A percentile compares a stretch with the other conserved stretches of the same genome.
Conservation (phyloP, 176 grass and related monocot species). For the barley (Hordeum vulgare) region DNA sequence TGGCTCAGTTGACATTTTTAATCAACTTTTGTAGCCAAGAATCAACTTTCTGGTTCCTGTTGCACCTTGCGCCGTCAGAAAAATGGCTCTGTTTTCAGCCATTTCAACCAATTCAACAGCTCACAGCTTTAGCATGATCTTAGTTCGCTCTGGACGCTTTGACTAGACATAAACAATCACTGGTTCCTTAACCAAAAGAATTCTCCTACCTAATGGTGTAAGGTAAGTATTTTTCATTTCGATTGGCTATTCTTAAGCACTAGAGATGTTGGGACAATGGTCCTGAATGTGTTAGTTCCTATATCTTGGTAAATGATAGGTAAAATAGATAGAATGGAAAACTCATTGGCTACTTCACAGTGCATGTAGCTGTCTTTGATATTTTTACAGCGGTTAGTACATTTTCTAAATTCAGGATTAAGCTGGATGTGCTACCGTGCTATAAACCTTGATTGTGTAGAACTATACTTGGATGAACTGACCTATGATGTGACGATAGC, state of each 20-base stretch:
- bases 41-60: not conserved
- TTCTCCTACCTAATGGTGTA: slow-evolving; percentile 21
- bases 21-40: not conserved
- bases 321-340: not conserved
- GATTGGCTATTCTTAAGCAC: not conserved
- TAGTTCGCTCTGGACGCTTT: not conserved
- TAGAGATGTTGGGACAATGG: not conserved
- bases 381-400: not conserved
- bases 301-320: not conserved
- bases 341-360: not conserved
- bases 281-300: too few species aligned
- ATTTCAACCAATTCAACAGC: not conserved
- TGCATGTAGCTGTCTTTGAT: not conserved
- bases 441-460: not conserved
- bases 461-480: not conserved
- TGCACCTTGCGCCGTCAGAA: not conserved
- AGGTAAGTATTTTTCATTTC: not conserved
- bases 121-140: not conserved
- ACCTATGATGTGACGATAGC: not conserved
- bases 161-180: slow-evolving; percentile 16
- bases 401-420: not conserved
- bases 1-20: not conserved
- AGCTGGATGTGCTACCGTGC: not conserved
- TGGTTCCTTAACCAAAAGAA: not conserved
- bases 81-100: not conserved